These are phyloP conservation scores for Keithomyces neogunnii DNA, from an alignment of 2,329 filamentous ascomycete species.

Conservation along the genomic window DNA sequence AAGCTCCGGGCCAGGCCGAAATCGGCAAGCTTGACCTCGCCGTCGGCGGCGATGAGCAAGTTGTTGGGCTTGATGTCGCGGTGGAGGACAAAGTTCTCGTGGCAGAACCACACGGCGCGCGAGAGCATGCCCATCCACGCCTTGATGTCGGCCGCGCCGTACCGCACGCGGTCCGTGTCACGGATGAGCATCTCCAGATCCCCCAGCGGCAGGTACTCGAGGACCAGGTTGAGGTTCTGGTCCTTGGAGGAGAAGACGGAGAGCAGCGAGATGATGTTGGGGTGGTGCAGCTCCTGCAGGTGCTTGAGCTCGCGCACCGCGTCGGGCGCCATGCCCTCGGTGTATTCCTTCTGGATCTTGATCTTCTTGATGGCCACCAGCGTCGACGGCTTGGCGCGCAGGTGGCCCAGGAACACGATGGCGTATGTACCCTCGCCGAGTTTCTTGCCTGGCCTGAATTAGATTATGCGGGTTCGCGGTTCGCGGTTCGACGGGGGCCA, in stretches of 20 bases:
- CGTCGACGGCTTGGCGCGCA: constrained; percentile 60
- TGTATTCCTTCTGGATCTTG: constrained; percentile 77
- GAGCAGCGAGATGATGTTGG: constrained; percentile 89
- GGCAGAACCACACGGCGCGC: constrained; percentile 91
- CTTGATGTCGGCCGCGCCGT: constrained; percentile 87
- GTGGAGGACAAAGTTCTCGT: constrained; percentile 88
- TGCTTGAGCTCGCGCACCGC: constrained; percentile 94
- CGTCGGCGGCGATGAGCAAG: constrained; percentile 84
- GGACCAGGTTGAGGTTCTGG: constrained; percentile 90
- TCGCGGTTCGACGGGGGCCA: not conserved
- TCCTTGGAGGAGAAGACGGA: constrained; percentile 94
- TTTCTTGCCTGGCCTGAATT: constrained; percentile 57
- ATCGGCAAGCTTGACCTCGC: constrained; percentile 92
- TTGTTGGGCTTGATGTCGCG: constrained; percentile 99
- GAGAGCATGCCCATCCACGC: constrained; percentile 98
- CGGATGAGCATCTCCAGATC: constrained; percentile 93
- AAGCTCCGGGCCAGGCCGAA: constrained; percentile 90
- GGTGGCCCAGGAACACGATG: constrained; percentile 83
- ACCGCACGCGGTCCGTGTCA: constrained; percentile 68
- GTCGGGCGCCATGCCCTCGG: constrained; percentile 87
- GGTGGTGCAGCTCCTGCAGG: constrained; percentile 86
- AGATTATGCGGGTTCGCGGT: no score
- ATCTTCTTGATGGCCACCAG: constrained; percentile 92
- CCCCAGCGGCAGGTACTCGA: constrained; percentile 88
- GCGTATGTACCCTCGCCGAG: constrained; percentile 96